phyloP scores from a whole-genome alignment of 1,284 basidiomycete genomes.

The Boletus hoseneyae region DNA sequence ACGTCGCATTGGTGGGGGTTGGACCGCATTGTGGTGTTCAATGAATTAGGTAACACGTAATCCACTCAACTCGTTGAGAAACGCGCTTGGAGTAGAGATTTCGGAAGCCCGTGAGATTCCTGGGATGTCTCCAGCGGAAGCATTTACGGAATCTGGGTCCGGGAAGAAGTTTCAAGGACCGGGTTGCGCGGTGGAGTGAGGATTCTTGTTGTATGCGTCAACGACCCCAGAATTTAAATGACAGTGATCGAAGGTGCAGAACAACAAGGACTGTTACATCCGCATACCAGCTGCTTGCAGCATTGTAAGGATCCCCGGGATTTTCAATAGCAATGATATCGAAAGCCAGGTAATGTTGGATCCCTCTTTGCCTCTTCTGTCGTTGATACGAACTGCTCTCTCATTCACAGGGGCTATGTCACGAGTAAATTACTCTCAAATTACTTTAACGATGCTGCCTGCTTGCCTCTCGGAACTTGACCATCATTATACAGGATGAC shows the following conservation, averaged over 20 bases:
- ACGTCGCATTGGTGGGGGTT: too few species aligned
- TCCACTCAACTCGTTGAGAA: constrained; percentile 88
- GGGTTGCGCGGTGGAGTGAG: constrained; percentile 86
- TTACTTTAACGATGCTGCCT: background rate
- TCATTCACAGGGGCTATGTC: constrained; percentile 61
- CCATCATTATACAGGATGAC: constrained; percentile 93
- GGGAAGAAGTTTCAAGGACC: constrained; percentile 96
- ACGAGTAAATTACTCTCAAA: constrained; percentile 40
- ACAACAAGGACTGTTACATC: constrained; percentile 75
- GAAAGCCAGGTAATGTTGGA: constrained; percentile 65
- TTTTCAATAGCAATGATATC: constrained; percentile 92
- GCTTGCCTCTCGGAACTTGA: constrained; percentile 33
- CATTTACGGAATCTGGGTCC: constrained; percentile 65
- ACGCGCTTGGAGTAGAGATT: constrained; percentile 91
- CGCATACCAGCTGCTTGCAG: constrained; percentile 89
- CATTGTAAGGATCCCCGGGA: constrained; percentile 96
- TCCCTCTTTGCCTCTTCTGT: too few species aligned
- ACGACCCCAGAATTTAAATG: background rate
- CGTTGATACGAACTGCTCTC: too few species aligned
- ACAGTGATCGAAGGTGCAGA: constrained; percentile 94
- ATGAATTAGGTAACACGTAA: constrained; percentile 79
- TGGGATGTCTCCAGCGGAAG: too few species aligned
- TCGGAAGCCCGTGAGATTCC: constrained; percentile 75
- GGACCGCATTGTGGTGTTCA: too few species aligned
- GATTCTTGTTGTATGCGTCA: background rate